These are phyloP conservation scores for Penicillium canescens DNA, from an alignment of 495 filamentous ascomycete species.

Conservation along the genomic window DNA sequence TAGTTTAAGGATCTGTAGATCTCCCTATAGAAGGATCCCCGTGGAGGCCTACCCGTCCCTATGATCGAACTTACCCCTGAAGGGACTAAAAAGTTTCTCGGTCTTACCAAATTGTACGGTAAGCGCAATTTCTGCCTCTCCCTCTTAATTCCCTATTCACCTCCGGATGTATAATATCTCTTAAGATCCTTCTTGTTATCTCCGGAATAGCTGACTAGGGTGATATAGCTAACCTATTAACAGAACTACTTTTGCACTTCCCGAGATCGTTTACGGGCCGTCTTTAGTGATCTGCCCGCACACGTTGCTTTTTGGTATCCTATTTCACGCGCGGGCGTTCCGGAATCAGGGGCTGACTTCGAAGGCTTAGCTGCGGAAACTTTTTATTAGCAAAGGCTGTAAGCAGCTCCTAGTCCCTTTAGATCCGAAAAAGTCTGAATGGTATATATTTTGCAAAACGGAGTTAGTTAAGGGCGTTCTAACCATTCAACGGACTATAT, in stretches of 20 bases:
- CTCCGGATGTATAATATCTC: too few relatives aligned
- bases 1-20: conserved; percentile 26
- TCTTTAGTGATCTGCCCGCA: too few relatives aligned
- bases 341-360: neutral
- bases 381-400: neutral
- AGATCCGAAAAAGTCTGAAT: too few relatives aligned
- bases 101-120: conserved; percentile 13
- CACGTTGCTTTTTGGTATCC: too few relatives aligned
- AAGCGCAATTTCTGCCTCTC: neutral
- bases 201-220: too few relatives aligned
- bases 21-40: conserved; percentile 20
- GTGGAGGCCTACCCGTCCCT: conserved; percentile 6
- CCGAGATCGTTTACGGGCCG: too few relatives aligned
- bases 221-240: neutral
- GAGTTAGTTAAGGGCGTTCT: too few relatives aligned
- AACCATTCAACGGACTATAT: too few relatives aligned
- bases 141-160: neutral
- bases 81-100: conserved; percentile 12
- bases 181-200: neutral
- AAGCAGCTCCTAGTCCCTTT: too few relatives aligned
- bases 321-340: neutral
- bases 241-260: conserved; percentile 9
- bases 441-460: too few relatives aligned
- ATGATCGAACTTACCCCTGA: conserved; percentile 14
- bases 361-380: neutral